Evolutionary conservation across 1,284 basidiomycete species (phyloP).

Genomic region (Sphagnurus paluster): DNA sequence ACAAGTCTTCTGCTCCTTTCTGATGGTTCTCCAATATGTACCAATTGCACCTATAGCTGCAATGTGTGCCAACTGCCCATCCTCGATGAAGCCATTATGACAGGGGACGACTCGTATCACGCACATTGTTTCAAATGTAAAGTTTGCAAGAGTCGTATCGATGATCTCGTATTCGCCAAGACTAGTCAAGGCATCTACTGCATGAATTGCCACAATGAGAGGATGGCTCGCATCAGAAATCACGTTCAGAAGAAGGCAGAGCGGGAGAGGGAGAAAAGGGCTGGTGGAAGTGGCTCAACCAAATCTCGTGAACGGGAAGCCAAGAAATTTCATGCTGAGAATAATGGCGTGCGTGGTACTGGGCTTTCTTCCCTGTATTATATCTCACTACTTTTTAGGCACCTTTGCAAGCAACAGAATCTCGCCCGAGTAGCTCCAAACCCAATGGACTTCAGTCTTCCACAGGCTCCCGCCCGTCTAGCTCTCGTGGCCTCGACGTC

Average conservation of each 20-base stretch:
- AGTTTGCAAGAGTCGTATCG: constrained; percentile 91
- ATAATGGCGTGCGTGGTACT: constrained; percentile 38
- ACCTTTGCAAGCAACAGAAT: constrained; percentile 5
- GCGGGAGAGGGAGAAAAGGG: constrained; percentile 40
- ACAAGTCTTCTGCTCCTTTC: constrained; percentile 95
- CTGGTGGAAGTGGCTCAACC: constrained; percentile 40
- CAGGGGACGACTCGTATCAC: constrained; percentile 97
- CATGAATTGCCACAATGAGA: constrained; percentile 97
- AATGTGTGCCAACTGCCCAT: constrained; percentile 91
- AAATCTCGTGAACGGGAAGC: constrained; percentile 45
- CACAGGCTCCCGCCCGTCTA: constrained; percentile 18
- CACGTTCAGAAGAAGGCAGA: constrained; percentile 82
- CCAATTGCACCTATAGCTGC: constrained; percentile 96
- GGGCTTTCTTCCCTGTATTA: constrained; percentile 8
- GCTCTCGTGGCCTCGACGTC: constrained; percentile 22
- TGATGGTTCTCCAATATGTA: constrained; percentile 96
- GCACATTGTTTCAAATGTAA: constrained; percentile 99
- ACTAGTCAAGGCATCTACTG: constrained; percentile 99
- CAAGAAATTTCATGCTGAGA: constrained; percentile 37
- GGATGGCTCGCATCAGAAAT: constrained; percentile 88
- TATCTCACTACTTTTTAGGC: constrained; percentile 5
- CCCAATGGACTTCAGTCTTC: constrained; percentile 17
- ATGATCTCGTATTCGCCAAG: constrained; percentile 98
- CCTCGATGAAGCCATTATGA: constrained; percentile 98
- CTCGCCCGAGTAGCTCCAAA: constrained; percentile 11